Base-by-base conservation (phyloP, 2,329 filamentous ascomycete genomes). In the Hypoxylon sp. region DNA sequence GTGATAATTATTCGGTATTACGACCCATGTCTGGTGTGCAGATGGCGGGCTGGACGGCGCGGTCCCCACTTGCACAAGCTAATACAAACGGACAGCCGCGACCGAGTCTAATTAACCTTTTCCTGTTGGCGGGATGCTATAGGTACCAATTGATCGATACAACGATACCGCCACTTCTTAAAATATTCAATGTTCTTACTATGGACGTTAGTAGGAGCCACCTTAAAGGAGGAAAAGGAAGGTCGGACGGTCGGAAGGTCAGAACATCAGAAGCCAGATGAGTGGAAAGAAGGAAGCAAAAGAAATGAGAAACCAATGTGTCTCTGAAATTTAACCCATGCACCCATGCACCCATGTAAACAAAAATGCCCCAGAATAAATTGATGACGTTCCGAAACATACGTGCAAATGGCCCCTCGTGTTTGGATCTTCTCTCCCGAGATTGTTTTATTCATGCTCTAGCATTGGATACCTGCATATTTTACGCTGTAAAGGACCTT, bases 391-490 rank as follows among this genome's bases (percentile, higher is more conserved):
- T 30, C 63, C 54, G 29, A 66, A 63, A 66, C 59, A 66, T 63
- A 63, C 58, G 63, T 65, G 23, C 23, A 43, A 46, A 47, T 43
- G 5, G 45, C 47, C 54, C 37, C 50, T 65, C 45, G 45, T 59
- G 54, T 27, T 39, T 29, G 21, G 43, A 56, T 63, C 64, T 53
- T 37, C 48, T 55, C 14, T 30, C 50, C 25, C 45, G 29, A 67
- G 47, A 63, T 67, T 67, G 37, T 68, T n/a, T 61, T 66, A 57
- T 69, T 66, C 67, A 66, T 71, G 64, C 67, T 32, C 30, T 58
- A 46, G 53, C 46, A 62, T 50, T n/a, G 30, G 23, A 11, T 27
- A 41, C 37, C 8, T 41, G n/a, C 16, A 16, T 19, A 41, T 9
- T 41, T 39, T 37, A 21, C 14, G 41, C 39, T 47, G 27, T 52